Evolutionary conservation across 2,329 filamentous ascomycete genomes (phyloP), one percentile per base, ranked within the genome.

Genomic region (Dryadomyces quercus-mongolicae): DNA sequence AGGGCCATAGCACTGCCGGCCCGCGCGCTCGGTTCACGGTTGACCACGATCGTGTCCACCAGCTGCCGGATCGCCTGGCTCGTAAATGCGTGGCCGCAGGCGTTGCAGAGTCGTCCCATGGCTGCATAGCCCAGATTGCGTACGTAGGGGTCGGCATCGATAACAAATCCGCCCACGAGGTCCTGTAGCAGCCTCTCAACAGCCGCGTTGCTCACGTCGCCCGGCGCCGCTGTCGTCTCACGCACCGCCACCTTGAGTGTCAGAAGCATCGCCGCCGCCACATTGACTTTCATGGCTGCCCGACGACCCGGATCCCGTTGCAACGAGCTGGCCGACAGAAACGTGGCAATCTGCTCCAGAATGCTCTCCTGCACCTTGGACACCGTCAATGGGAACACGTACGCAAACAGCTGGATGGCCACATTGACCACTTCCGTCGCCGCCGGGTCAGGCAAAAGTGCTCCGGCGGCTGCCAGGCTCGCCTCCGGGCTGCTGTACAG

Each of bases 351-450:
- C 65, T 98, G 93, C 67, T 98, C 93, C 10, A 98, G 73, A 49
- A 95, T 88, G 64, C 92, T 96, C 67, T 98, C 93, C 64, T 98
- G 93, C 2, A 98, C 88, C 64, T 92, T 95, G 4, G 88, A 78
- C 0, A 88, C 86, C 48, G 95, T 94, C 10, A 96, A 74, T 2
- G 93, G 91, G 55, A 98, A 84, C 43, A 89, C 87, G 53, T 95
- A 88, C 2, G 91, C 89, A 66, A 98, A 98, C 0, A 97, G 74
- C 58, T 93, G 85, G 54, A 98, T 94, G 0, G 93, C 91, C 63
- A 92, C 83, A 64, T 98, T 95, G 57, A 97, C 88, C 25, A 95
- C 91, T 64, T 95, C 91, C 0, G 92, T 98, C 0, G 88, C 84
- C 6, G 93, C 85, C 9, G 92, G 90, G 59, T 93, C 86, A 16